phyloP scores from a whole-genome alignment of 2,329 filamentous ascomycete genomes.

The Alternaria angustiovoidea region DNA sequence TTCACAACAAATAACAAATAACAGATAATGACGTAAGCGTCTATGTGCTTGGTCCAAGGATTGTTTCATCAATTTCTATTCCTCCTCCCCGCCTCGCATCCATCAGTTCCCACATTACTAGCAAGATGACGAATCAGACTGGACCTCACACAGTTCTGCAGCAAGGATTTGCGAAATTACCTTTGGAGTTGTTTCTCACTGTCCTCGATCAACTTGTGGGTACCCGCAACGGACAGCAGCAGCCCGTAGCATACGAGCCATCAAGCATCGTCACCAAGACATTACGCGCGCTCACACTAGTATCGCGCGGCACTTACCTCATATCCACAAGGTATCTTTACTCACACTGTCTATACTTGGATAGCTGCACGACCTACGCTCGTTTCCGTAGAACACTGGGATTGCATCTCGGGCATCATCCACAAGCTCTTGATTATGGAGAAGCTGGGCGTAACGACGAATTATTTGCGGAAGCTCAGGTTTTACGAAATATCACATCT shows the following conservation, averaged over 20 bases:
- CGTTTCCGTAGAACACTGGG: constrained; percentile 37
- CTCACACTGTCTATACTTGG: constrained; percentile 34
- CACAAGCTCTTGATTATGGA: constrained; percentile 32
- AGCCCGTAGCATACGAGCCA: constrained; percentile 31
- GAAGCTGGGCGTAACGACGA: constrained; percentile 28
- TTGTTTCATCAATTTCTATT: background rate
- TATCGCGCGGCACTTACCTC: constrained; percentile 30
- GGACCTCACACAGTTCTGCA: no score
- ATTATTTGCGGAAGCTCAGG: constrained; percentile 25
- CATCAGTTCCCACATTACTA: background rate
- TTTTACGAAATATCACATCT: constrained; percentile 26
- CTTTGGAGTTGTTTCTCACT: constrained; percentile 36
- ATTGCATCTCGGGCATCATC: constrained; percentile 27
- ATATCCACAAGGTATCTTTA: constrained; percentile 39
- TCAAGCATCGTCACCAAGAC: constrained; percentile 32
- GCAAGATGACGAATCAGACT: background rate
- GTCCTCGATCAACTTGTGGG: constrained; percentile 41
- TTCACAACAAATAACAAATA: no score
- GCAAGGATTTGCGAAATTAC: constrained; percentile 18
- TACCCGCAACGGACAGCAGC: constrained; percentile 18
- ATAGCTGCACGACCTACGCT: constrained; percentile 26
- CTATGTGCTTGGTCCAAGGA: background rate
- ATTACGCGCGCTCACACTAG: constrained; percentile 35
- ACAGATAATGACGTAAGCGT: background rate
- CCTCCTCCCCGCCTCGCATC: background rate